Evolutionary conservation across 108 stramenopile species (phyloP).

Genomic region (Conticribra guillardii): DNA sequence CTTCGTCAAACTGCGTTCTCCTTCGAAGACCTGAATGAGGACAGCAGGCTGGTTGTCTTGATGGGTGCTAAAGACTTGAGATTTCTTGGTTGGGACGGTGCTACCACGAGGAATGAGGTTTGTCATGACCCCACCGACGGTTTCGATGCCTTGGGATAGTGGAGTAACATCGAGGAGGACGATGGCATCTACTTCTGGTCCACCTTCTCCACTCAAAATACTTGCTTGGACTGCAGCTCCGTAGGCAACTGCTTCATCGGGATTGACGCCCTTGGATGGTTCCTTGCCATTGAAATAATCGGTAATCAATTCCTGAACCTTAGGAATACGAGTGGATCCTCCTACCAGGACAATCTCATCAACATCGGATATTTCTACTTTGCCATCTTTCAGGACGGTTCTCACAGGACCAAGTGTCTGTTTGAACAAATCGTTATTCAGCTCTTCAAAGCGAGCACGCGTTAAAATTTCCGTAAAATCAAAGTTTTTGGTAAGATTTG

Average conservation of each 20-base stretch:
- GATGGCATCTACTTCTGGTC: constrained; percentile 84
- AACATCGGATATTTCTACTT: constrained; percentile 87
- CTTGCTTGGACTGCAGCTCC: constrained; percentile 95
- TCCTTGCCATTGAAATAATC: constrained; percentile 98
- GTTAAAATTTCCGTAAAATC: constrained; percentile 90
- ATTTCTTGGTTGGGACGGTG: background rate
- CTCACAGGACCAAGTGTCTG: constrained; percentile 94
- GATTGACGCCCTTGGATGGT: constrained; percentile 94
- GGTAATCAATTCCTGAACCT: constrained; percentile 90
- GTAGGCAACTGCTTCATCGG: constrained; percentile 97
- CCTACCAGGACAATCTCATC: constrained; percentile 98
- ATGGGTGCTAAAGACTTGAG: background rate
- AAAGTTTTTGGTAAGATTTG: constrained; percentile 79
- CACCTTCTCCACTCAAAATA: constrained; percentile 73
- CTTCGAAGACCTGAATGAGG: background rate
- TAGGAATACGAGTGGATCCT: constrained; percentile 97
- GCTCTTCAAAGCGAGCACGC: constrained; percentile 76
- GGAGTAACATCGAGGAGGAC: constrained; percentile 28
- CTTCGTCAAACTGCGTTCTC: background rate
- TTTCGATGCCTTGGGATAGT: background rate
- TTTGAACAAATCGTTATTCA: constrained; percentile 88
- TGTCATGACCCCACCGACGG: background rate
- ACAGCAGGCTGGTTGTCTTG: background rate
- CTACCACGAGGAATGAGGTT: background rate
- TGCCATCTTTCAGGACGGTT: constrained; percentile 94